phyloP scores from a whole-genome alignment of 768 basidiomycete species.

The Phylloporus sp. region DNA sequence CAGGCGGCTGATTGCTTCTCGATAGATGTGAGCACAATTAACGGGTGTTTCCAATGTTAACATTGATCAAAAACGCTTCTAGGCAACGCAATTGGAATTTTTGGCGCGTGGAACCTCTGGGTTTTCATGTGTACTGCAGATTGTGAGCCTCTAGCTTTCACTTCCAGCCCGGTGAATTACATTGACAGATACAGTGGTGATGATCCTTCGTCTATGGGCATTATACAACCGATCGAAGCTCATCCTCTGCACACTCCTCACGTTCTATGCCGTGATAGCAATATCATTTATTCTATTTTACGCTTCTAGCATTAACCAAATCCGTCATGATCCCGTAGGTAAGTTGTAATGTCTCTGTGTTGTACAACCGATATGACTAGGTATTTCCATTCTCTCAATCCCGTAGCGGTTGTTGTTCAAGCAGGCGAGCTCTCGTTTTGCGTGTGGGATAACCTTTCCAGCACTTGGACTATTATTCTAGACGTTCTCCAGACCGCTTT shows the following conservation, averaged over 20 bases:
- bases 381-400: not conserved
- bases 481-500: not conserved
- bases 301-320: not conserved
- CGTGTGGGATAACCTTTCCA: not conserved
- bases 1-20: not conserved
- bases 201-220: not conserved
- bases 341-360: not conserved
- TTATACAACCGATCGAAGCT: not conserved
- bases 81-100: not conserved
- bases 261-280: not conserved
- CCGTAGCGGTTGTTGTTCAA: not conserved
- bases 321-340: not conserved
- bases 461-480: not conserved
- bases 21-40: not conserved
- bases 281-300: not conserved
- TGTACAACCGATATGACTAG: too few species aligned
- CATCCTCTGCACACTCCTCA: not conserved
- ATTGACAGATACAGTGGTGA: not conserved
- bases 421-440: not conserved
- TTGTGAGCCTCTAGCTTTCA: not conserved
- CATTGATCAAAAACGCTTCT: not conserved
- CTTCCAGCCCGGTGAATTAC: not conserved
- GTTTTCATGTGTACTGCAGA: not conserved
- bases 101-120: not conserved
- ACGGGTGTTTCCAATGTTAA: not conserved